phyloP scores from a whole-genome alignment of 106 monocot genomes.

The Dendrobium officinale region DNA sequence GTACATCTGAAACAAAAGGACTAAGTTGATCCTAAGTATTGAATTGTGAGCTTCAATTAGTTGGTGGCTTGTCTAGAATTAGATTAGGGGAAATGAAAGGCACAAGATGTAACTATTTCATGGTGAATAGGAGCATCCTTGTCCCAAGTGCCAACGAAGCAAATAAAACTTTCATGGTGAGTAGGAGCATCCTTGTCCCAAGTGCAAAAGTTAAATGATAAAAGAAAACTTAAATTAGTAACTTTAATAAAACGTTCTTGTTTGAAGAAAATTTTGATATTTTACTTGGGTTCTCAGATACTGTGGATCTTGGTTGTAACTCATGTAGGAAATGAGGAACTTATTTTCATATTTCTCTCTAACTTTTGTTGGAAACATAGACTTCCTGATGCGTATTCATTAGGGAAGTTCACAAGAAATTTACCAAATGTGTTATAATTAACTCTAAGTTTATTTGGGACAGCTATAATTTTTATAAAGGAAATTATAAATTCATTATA shows the following conservation, averaged over 20 bases:
- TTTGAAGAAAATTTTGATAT: background rate
- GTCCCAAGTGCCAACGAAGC: no score
- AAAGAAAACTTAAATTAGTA: background rate
- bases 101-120: background rate
- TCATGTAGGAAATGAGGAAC: background rate
- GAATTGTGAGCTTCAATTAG: background rate
- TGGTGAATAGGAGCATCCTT: no score
- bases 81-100: background rate
- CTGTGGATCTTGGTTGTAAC: background rate
- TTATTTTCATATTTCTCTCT: background rate
- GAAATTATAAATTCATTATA: no score
- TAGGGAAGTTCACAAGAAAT: no score
- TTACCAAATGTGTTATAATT: no score
- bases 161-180: no score
- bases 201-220: background rate
- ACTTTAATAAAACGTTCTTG: background rate
- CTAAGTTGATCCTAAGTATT: background rate
- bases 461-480: no score
- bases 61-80: background rate
- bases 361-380: background rate
- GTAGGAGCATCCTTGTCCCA: no score
- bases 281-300: background rate
- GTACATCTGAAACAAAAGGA: no score
- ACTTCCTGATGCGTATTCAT: no score
- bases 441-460: no score